phyloP scores from a whole-genome alignment of 441 rosid species.

The Corymbia calophylla region DNA sequence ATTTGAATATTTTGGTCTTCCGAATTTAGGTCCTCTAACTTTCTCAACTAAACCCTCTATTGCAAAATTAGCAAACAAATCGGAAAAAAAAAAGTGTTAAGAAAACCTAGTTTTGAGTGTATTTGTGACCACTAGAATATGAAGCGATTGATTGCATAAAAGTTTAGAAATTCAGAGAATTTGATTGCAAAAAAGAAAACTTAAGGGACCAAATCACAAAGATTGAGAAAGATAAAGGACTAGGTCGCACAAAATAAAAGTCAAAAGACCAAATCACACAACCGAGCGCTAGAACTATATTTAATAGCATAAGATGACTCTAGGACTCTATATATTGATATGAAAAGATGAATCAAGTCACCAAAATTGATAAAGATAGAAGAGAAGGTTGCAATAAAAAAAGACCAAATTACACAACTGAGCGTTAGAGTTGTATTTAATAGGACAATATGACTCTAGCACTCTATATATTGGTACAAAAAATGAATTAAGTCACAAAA shows the following conservation, averaged over 20 bases:
- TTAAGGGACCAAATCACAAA: not conserved
- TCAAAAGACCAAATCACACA: not conserved
- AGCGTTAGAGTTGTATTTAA: too few relatives aligned
- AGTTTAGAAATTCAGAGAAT: not conserved
- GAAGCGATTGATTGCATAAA: not conserved
- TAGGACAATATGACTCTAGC: too few relatives aligned
- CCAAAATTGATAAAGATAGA: too few relatives aligned
- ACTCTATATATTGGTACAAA: too few relatives aligned
- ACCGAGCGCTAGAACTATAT: not conserved
- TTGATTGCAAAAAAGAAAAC: not conserved
- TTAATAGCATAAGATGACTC: not conserved
- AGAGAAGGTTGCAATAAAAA: too few relatives aligned
- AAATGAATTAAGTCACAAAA: too few relatives aligned
- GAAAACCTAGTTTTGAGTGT: not conserved
- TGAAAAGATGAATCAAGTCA: not conserved
- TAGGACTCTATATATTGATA: not conserved
- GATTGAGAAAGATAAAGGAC: not conserved
- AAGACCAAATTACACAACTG: too few relatives aligned
- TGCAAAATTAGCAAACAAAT: not conserved
- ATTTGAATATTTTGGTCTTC: not conserved
- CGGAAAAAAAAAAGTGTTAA: not conserved
- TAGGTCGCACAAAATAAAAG: not conserved
- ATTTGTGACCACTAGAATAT: not conserved
- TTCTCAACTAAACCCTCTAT: not conserved
- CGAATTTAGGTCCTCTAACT: not conserved